Evolutionary conservation across 2,329 filamentous ascomycete species (phyloP), one percentile per base, ranked within the genome.

Genomic region (Ophiosphaerella korrae): DNA sequence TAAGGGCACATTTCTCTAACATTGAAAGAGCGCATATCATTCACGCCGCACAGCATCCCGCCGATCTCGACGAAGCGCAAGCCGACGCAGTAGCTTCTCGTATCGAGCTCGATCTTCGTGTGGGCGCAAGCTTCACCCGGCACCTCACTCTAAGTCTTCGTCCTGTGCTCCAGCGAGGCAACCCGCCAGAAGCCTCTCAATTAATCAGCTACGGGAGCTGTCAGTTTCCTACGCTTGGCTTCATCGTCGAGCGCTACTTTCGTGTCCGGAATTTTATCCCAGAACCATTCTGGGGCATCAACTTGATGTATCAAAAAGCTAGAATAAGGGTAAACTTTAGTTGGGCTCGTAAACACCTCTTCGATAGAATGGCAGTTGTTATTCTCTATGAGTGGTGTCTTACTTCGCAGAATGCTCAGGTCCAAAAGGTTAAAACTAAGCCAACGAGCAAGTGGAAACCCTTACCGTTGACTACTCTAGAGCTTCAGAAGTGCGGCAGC

Each of bases 181-280:
- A 83, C 34, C 78, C 86, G 41, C 78, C 85, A 1, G 78, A 84
- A 48, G 73, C 26, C 26, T 29, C 26, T 29, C 26, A 72, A 35
- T 77, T 88, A 1, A 82, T 96, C 42, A 96, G 91, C 72, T 96
- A 97, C 67, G 92, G 90, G 84, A 96, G 92, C 4, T 99, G 94
- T 61, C 94, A 99, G 71, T 99, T 99, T 66, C 94, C 94, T 1
- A 97, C 94, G 0, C 80, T 99, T 5, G 94, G 94, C 0, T 99
- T 99, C 60, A 92, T 99, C 1, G 94, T 99, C 6, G 94, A 99
- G 73, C 86, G 93, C 42, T 99, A 97, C 72, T 90, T 96, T 64
- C 87, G 90, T 43, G 94, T 99, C 43, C 87, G 90, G 57, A 96
- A 96, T 63, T 99, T 99, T 72, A 86, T 94, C 1, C 89, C 93